Percentiles rank a stretch among this genome's conserved stretches.
Evolutionary conservation across 257 asterid species (phyloP).

Genomic region (Solanum paucissectum): DNA sequence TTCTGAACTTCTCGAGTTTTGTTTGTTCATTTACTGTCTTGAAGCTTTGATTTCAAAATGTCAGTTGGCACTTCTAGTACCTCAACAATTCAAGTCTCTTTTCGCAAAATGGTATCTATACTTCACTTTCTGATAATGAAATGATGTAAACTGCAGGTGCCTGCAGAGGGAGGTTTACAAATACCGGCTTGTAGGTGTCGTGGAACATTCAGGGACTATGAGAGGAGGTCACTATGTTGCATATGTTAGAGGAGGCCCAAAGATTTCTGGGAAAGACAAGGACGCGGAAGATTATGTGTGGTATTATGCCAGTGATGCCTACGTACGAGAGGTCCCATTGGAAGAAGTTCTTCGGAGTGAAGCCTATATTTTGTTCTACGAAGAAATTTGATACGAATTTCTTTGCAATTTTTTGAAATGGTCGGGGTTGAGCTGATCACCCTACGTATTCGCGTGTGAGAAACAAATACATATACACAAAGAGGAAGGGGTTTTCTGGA

Average conservation of each 20-base stretch:
- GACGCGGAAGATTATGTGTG: slow-evolving; percentile 28
- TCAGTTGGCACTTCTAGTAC: not conserved
- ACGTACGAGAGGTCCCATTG: slow-evolving; percentile 50
- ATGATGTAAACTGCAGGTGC: slow-evolving; percentile 26
- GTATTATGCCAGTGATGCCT: slow-evolving; percentile 72
- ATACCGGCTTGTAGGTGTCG: slow-evolving; percentile 67
- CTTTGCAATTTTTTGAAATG: slow-evolving; percentile 8
- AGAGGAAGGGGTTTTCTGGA: not conserved
- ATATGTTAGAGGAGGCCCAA: slow-evolving; percentile 44
- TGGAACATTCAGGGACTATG: slow-evolving; percentile 84
- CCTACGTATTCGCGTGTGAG: not conserved
- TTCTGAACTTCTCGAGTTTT: not conserved
- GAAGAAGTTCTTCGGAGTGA: slow-evolving; percentile 59
- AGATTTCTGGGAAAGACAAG: not conserved
- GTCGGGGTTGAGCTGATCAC: slow-evolving; percentile 1
- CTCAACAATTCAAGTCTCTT: not conserved
- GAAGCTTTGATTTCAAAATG: not conserved
- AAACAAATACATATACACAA: not conserved
- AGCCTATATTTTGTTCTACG: slow-evolving; percentile 84
- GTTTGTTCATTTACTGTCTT: not conserved
- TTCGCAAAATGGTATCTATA: not conserved
- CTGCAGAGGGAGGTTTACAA: slow-evolving; percentile 13
- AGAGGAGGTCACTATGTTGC: slow-evolving; percentile 86
- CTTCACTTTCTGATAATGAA: not conserved
- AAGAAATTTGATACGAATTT: slow-evolving; percentile 33